Base-by-base conservation (phyloP, 1,284 basidiomycete genomes). In the Puccinia triticina region DNA sequence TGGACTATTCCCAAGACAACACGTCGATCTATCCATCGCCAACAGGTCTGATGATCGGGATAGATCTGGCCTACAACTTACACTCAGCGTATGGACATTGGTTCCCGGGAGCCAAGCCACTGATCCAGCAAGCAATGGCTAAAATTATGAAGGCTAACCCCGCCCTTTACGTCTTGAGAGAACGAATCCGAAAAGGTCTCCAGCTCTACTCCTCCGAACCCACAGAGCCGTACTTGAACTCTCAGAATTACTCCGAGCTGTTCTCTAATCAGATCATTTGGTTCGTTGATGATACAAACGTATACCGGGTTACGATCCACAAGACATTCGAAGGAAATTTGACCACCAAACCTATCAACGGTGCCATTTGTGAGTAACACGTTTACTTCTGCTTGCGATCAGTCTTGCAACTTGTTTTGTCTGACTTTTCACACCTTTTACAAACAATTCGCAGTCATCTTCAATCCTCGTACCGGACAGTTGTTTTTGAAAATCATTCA, bases 211-310 rank as follows among this genome's bases (percentile, higher is more conserved):
- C 96, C 43, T 99, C 96, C 34, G 97, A 99, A 88, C 96, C 97
- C 7, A 99, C 97, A 26, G 97, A 99, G 88, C 97, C 97, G 71
- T 99, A 99, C 88, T 90, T 99, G 85, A 98, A 96, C 90, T 96
- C 95, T 85, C 87, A 93, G 90, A 98, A 98, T 88, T 96, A 98
- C 88, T 96, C 95, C 4, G 96, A 98, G 88, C 88, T 98, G 71
- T 98, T 98, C 90, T 96, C 94, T n/a, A 99, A 99, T 88, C 96
- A 98, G 88, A 96, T 99, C 87, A 98, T 99, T 85, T 99, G 96
- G 97, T 98, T 99, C 87, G 96, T 99, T 84, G 97, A 99, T 87
- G 97, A 99, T 87, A 99, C 97, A 67, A 98, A 99, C 85, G 97
- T 99, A 37, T 99, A 99, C 88, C 95, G 97, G 85, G 97, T 99